Conservation (phyloP, 768 basidiomycete genomes). For the Amanita exitialis region DNA sequence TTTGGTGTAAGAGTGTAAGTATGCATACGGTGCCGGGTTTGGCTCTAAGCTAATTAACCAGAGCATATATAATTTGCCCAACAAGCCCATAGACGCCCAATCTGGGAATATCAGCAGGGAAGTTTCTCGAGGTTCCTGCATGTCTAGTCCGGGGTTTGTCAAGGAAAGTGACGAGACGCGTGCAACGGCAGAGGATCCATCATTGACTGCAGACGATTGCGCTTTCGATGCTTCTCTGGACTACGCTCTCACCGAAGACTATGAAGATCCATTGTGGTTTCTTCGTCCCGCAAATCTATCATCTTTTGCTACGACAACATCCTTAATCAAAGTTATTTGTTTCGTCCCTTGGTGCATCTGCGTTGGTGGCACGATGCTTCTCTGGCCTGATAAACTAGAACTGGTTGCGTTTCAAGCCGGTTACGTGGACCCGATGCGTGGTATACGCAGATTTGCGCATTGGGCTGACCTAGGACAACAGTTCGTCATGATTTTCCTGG, state of each 20-base stretch:
- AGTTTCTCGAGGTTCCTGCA: background rate
- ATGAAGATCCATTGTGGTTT: constrained; percentile 1
- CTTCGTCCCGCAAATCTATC: constrained; percentile 11
- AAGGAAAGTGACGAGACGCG: background rate
- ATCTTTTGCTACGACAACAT: constrained; percentile 13
- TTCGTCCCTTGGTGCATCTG: constrained; percentile 37
- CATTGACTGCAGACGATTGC: background rate
- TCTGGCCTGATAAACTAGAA: constrained; percentile 27
- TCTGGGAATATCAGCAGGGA: background rate
- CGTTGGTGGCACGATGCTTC: constrained; percentile 31
- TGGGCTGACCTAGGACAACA: constrained; percentile 28
- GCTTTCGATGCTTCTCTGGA: too few relatives aligned
- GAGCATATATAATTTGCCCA: constrained; percentile 2
- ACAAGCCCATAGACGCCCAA: background rate
- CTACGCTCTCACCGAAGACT: background rate
- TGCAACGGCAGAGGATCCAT: background rate
- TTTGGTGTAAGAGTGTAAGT: background rate
- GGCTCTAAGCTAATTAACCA: background rate
- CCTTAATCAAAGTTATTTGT: constrained; percentile 11
- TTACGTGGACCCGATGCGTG: constrained; percentile 12
- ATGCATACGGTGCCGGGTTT: background rate
- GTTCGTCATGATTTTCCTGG: constrained; percentile 27
- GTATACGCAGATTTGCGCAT: constrained; percentile 30
- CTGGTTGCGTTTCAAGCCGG: constrained; percentile 20
- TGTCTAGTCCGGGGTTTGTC: background rate